Percentiles rank a stretch among this genome's conserved stretches.
These are phyloP conservation scores for Paraleonurus japonicus DNA, from an alignment of 257 asterid genomes.

Conservation along the genomic window DNA sequence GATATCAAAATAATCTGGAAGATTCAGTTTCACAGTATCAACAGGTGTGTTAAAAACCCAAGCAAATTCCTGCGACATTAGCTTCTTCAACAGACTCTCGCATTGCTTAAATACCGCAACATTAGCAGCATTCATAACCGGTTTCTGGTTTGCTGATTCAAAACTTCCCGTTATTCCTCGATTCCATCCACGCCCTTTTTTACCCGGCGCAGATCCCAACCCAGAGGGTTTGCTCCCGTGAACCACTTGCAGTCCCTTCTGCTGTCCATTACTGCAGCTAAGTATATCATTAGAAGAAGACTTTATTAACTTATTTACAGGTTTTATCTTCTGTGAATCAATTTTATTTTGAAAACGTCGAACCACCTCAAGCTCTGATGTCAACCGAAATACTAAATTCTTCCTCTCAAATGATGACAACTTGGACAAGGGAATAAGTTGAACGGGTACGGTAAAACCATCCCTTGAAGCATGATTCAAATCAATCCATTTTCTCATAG, in stretches of 20 bases:
- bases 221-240: slow-evolving; percentile 42
- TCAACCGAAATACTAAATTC: slow-evolving; percentile 50
- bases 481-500: slow-evolving; percentile 68
- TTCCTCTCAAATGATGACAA: slow-evolving; percentile 59
- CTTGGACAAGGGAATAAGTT: slow-evolving; percentile 52
- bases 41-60: slow-evolving; percentile 76
- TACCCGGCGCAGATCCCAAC: slow-evolving; percentile 34
- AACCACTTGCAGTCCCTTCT: slow-evolving; percentile 38
- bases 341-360: slow-evolving; percentile 50
- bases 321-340: slow-evolving; percentile 38
- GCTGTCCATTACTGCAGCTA: slow-evolving; percentile 41
- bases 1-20: slow-evolving; percentile 73
- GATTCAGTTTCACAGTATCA: slow-evolving; percentile 59
- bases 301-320: slow-evolving; percentile 38
- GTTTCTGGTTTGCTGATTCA: slow-evolving; percentile 35
- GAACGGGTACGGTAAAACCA: slow-evolving; percentile 72
- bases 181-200: slow-evolving; percentile 51
- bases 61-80: slow-evolving; percentile 59
- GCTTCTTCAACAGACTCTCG: slow-evolving; percentile 63
- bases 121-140: slow-evolving; percentile 32
- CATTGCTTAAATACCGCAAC: slow-evolving; percentile 56
- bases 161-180: slow-evolving; percentile 67
- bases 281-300: slow-evolving; percentile 55
- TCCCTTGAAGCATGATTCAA: slow-evolving; percentile 66
- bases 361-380: slow-evolving; percentile 73